These are phyloP conservation scores for Coniochaeta pulveracea DNA, from an alignment of 2,329 filamentous ascomycete species.

Conservation along the genomic window DNA sequence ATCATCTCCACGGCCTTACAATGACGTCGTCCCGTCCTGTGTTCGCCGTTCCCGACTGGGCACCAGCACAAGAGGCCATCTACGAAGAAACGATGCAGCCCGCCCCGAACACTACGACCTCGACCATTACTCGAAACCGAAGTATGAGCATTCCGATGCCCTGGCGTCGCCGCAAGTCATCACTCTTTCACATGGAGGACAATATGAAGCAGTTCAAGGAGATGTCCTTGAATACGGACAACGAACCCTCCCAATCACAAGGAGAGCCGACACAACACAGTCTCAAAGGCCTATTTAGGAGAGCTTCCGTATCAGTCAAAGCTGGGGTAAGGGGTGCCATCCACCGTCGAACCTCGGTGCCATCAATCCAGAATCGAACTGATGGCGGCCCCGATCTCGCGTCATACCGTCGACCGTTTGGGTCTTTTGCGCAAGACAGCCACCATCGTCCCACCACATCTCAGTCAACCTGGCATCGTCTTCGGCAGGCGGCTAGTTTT, in stretches of 20 bases:
- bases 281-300: slow-evolving; percentile 40
- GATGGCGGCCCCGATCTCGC: slow-evolving; percentile 15
- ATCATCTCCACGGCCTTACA: background rate
- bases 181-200: slow-evolving; percentile 22
- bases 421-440: slow-evolving; percentile 11
- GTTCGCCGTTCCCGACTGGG: slow-evolving; percentile 28
- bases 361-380: slow-evolving; percentile 13
- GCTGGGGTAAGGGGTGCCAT: slow-evolving; percentile 31
- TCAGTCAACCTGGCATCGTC: slow-evolving; percentile 37
- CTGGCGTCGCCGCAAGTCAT: slow-evolving; percentile 35
- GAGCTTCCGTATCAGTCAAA: slow-evolving; percentile 42
- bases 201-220: slow-evolving; percentile 11
- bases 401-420: slow-evolving; percentile 8
- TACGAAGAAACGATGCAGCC: slow-evolving; percentile 19
- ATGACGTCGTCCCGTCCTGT: slow-evolving; percentile 1
- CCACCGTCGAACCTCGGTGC: slow-evolving; percentile 32
- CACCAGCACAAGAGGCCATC: slow-evolving; percentile 29
- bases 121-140: slow-evolving; percentile 16
- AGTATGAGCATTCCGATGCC: slow-evolving; percentile 39
- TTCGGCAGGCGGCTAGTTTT: slow-evolving; percentile 39
- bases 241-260: slow-evolving; percentile 5
- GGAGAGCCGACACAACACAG: slow-evolving; percentile 15
- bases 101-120: slow-evolving; percentile 9
- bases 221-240: slow-evolving; percentile 17
- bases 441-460: slow-evolving; percentile 29